Evolutionary conservation across 2,329 filamentous ascomycete species (phyloP).

Genomic region (Macroventuria anomochaeta): DNA sequence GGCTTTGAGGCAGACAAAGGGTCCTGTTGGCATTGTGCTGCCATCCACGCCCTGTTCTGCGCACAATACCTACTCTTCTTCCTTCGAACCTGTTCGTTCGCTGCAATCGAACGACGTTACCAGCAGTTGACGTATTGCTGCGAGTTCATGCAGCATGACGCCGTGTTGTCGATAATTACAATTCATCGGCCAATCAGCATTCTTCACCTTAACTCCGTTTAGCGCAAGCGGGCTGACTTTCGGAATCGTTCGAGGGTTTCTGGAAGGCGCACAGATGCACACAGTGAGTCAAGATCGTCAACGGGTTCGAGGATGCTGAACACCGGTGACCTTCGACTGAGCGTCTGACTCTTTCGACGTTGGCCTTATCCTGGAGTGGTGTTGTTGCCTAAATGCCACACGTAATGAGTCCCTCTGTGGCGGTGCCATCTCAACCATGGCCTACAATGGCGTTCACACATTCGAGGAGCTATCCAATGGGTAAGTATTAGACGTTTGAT

Average conservation of each 20-base stretch:
- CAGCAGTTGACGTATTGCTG: constrained; percentile 14
- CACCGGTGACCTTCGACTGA: neutral
- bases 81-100: constrained; percentile 2
- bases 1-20: constrained; percentile 13
- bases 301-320: neutral
- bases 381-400: constrained; percentile 7
- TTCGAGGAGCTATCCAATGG: no score
- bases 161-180: neutral
- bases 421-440: neutral
- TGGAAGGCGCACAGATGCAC: constrained; percentile 9
- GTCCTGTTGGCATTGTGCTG: neutral
- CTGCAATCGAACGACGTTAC: constrained; percentile 5
- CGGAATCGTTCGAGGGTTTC: constrained; percentile 6
- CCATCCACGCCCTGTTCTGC: neutral
- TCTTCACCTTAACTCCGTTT: constrained; percentile 1
- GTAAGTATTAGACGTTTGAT: no score
- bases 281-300: constrained; percentile 4
- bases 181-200: constrained; percentile 9
- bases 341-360: constrained; percentile 4
- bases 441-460: no score
- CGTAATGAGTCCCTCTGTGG: neutral
- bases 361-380: neutral
- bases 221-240: neutral
- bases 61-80: neutral
- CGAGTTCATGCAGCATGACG: constrained; percentile 15